Base-by-base conservation (phyloP, 2,329 filamentous ascomycete species). In the Penicillium concentricum region DNA sequence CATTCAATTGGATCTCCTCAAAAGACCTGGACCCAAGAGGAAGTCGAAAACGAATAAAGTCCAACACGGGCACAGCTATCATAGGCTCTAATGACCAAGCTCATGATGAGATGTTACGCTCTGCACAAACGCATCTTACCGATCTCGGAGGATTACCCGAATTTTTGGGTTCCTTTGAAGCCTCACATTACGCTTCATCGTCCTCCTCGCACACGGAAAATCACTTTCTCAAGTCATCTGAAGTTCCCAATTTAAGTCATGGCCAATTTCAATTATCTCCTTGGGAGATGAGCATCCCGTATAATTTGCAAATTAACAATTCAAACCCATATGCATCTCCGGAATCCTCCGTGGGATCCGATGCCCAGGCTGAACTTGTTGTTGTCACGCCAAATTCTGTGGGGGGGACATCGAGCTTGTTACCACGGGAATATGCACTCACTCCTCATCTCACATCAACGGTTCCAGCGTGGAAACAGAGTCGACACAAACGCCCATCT, bases 1-100 rank as follows among this genome's bases (percentile, higher is more conserved):
- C 77, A 0, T 78, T 78, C 56, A 73, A 78, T 49, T 79, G 76
- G 75, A 67, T 79, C 28, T 68, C 70, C 12, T 72, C 69, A 61
- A 57, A 67, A 50, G 62, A 32, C 50, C 56, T 38, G 13, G 57
- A 58, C 16, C 38, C 58, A 3, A 47, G 32, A n/a, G 45, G 44
- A 32, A 39, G 26, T 38, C 44, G 50, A 10, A 57, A 54, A 26
- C 58, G 47, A 41, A 28, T 18, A n/a, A 58, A 46, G n/a, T 16
- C 39, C 1, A 39, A 16, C 16, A 12, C 38, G 9, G 15, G 15
- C 9, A 2, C 57, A 42, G 15, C 13, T 7, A 30, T 24, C 3
- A 5, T 47, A 22, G 24, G 15, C 16, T 18, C 34, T 20, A n/a
- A 46, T 15, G 15, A 42, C 4, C 47, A 45, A 20, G 32, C 28